phyloP scores from a whole-genome alignment of 2,329 filamentous ascomycete genomes.

The Pyricularia sp. region DNA sequence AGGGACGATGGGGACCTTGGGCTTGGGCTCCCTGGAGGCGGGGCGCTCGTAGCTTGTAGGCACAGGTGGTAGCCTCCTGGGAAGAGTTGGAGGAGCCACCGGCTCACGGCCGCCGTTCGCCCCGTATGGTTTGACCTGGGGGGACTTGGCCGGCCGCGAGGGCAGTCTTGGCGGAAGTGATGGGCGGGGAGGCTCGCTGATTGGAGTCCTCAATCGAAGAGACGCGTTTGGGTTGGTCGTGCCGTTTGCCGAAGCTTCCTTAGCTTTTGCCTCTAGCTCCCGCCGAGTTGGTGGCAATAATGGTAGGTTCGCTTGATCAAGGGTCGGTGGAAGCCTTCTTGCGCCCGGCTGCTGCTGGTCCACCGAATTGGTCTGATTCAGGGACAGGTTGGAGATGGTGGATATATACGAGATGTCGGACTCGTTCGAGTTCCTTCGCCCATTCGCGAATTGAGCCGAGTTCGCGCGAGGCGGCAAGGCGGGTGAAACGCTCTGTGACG shows the following conservation, averaged over 20 bases:
- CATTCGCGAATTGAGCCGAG: constrained; percentile 28
- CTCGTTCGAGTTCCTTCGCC: constrained; percentile 41
- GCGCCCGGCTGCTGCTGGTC: constrained; percentile 20
- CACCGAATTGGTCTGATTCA: constrained; percentile 32
- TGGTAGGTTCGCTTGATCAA: constrained; percentile 43
- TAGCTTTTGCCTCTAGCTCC: constrained; percentile 36
- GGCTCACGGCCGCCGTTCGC: constrained; percentile 7
- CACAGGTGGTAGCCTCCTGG: constrained; percentile 26
- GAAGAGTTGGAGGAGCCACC: constrained; percentile 37
- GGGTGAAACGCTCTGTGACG: constrained; percentile 24
- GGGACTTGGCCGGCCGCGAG: constrained; percentile 29
- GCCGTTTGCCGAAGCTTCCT: constrained; percentile 20
- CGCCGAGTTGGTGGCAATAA: constrained; percentile 41
- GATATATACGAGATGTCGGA: constrained; percentile 45
- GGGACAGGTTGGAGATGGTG: constrained; percentile 37
- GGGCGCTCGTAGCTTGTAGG: constrained; percentile 18
- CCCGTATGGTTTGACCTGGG: constrained; percentile 7
- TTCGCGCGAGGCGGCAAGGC: constrained; percentile 36
- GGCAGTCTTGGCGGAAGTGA: constrained; percentile 37
- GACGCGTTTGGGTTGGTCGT: constrained; percentile 10
- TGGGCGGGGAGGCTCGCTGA: constrained; percentile 23
- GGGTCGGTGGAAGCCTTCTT: constrained; percentile 41
- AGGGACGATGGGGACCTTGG: constrained; percentile 3
- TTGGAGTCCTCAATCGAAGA: constrained; percentile 15
- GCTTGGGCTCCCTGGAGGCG: constrained; percentile 11